Evolutionary conservation across 345 rosid genomes (phyloP).

Genomic region (Bruguiera parviflora): DNA sequence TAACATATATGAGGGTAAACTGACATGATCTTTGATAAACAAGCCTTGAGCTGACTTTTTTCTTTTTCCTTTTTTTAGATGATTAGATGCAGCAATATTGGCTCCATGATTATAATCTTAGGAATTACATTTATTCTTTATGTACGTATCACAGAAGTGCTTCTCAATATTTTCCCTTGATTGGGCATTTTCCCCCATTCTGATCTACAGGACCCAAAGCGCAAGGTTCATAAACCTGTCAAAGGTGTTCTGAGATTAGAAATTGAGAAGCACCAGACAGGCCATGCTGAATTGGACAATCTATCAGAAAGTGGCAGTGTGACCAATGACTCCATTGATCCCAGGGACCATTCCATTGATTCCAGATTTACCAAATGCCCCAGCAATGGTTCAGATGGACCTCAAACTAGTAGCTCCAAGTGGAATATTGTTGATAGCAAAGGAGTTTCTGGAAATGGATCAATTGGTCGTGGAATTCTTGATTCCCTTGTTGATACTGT

Average conservation of each 20-base stretch:
- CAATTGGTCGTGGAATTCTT: constrained; percentile 46
- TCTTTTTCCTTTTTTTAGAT: background rate
- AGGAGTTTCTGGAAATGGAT: constrained; percentile 58
- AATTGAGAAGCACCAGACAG: constrained; percentile 87
- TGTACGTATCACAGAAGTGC: background rate
- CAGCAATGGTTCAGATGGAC: constrained; percentile 65
- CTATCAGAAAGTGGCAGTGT: constrained; percentile 81
- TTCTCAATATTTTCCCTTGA: constrained; percentile 15
- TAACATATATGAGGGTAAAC: no score
- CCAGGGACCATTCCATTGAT: constrained; percentile 52
- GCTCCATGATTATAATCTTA: background rate
- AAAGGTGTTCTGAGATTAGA: constrained; percentile 83
- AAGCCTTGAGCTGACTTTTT: no score
- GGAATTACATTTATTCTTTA: background rate
- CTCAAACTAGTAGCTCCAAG: constrained; percentile 55
- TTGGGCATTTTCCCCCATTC: constrained; percentile 9
- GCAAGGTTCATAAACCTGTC: constrained; percentile 92
- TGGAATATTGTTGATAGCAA: constrained; percentile 50
- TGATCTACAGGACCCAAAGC: constrained; percentile 73
- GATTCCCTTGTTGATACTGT: constrained; percentile 62
- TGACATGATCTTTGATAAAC: no score
- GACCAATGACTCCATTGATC: constrained; percentile 81
- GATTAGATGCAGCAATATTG: background rate
- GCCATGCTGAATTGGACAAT: constrained; percentile 66
- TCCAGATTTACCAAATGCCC: constrained; percentile 56